Evolutionary conservation across 208 protist genomes (phyloP).

Genomic region (Trypanosoma platydactyli): DNA sequence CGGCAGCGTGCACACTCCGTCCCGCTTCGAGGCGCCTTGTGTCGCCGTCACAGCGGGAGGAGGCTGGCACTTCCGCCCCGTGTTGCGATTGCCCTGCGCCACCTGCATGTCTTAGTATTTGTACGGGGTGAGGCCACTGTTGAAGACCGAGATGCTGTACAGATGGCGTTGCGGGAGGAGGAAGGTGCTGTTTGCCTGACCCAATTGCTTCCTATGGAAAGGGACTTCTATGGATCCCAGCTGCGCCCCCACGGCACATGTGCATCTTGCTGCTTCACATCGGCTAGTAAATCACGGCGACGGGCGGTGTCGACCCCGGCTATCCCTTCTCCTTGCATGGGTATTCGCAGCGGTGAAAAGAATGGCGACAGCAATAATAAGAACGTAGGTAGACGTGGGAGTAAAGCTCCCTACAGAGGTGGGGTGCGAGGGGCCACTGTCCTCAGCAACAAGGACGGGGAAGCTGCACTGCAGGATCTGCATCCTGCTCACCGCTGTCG

Average conservation of each 20-base stretch:
- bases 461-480: not conserved
- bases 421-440: not conserved
- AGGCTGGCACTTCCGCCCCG: not conserved
- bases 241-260: slow-evolving; percentile 7
- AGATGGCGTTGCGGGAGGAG: slow-evolving; percentile 6
- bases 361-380: not conserved
- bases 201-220: slow-evolving; percentile 44
- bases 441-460: slow-evolving; percentile 9
- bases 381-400: not conserved
- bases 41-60: not conserved
- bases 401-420: not conserved
- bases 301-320: slow-evolving; percentile 53
- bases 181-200: slow-evolving; percentile 41
- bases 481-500: slow-evolving; percentile 31
- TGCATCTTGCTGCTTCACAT: not conserved
- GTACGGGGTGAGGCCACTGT: slow-evolving; percentile 1
- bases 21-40: not conserved
- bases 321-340: slow-evolving; percentile 17
- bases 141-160: slow-evolving; percentile 1
- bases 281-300: slow-evolving; percentile 6
- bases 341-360: not conserved
- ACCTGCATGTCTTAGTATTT: slow-evolving; percentile 54
- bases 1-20: slow-evolving; percentile 6
- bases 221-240: slow-evolving; percentile 59
- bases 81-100: slow-evolving; percentile 48